A percentile compares a stretch with the other conserved stretches of the same genome.
Conservation (phyloP, 352 stramenopile genomes). For the Globisporangium cylindrosporum region DNA sequence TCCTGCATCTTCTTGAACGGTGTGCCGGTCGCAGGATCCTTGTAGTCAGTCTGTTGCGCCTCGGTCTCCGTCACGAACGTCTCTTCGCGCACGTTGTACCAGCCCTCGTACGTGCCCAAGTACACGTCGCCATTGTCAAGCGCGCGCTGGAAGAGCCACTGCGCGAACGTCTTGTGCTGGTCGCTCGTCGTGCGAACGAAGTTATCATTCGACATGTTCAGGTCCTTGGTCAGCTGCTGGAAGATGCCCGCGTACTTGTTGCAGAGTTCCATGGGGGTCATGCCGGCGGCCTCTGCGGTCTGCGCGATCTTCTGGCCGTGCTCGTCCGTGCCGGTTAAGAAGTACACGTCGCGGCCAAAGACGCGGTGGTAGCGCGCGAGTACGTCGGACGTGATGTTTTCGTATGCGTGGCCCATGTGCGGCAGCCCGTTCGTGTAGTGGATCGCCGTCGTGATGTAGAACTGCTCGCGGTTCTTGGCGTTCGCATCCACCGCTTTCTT, state of each 20-base stretch:
- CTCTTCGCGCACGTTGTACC: constrained; percentile 99
- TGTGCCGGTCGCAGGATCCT: constrained; percentile 90
- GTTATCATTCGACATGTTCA: constrained; percentile 86
- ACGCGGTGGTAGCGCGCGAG: constrained; percentile 94
- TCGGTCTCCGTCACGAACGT: constrained; percentile 98
- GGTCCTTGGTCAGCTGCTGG: constrained; percentile 80
- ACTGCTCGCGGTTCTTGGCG: constrained; percentile 61
- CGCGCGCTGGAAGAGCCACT: constrained; percentile 93
- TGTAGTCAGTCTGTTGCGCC: constrained; percentile 94
- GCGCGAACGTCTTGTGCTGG: constrained; percentile 93
- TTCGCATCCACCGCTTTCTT: constrained; percentile 39
- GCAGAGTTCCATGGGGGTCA: constrained; percentile 94
- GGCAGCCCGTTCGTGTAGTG: constrained; percentile 97
- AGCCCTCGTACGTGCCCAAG: constrained; percentile 96
- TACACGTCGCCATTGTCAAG: constrained; percentile 95
- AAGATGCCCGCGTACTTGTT: constrained; percentile 92
- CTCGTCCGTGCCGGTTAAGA: constrained; percentile 94
- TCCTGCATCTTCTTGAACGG: constrained; percentile 98
- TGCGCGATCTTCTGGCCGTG: constrained; percentile 99
- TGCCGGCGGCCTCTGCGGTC: constrained; percentile 89
- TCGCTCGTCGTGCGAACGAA: constrained; percentile 97
- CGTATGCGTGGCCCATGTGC: constrained; percentile 99
- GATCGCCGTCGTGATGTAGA: constrained; percentile 99
- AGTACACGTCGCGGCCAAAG: constrained; percentile 83
- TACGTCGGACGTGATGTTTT: constrained; percentile 96